A percentile compares a stretch with the other conserved stretches of the same genome.
Evolutionary conservation across 176 grass and related monocot species (phyloP).

Genomic region (Lolium rigidum): DNA sequence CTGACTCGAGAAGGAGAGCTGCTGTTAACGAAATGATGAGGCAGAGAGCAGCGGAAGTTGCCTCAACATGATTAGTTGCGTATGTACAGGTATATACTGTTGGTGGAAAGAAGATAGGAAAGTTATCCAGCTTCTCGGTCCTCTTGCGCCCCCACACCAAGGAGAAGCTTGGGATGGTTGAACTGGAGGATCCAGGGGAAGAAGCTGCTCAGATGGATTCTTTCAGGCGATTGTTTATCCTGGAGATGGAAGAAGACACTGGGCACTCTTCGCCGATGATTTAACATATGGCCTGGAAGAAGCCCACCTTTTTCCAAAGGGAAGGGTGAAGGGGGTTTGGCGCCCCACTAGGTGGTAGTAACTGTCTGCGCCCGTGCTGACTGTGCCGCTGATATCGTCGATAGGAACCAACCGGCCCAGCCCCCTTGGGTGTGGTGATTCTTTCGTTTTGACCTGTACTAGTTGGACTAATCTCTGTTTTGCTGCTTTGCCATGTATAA

Average conservation of each 20-base stretch:
- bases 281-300: constrained; percentile 27
- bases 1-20: constrained; percentile 94
- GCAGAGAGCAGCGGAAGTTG: constrained; percentile 90
- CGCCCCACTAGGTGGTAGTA: constrained; percentile 45
- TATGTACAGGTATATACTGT: constrained; percentile 60
- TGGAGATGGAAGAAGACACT: constrained; percentile 41
- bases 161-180: constrained; percentile 52
- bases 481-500: constrained; percentile 60
- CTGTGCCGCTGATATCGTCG: constrained; percentile 28
- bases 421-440: constrained; percentile 55
- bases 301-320: constrained; percentile 31
- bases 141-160: constrained; percentile 45
- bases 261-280: constrained; percentile 37
- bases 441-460: constrained; percentile 71
- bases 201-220: constrained; percentile 42
- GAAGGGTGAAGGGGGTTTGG: constrained; percentile 41
- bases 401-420: constrained; percentile 35
- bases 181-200: constrained; percentile 52
- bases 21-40: constrained; percentile 99
- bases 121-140: constrained; percentile 41
- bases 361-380: constrained; percentile 48
- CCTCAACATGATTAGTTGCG: constrained; percentile 59
- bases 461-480: constrained; percentile 43
- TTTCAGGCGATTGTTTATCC: constrained; percentile 14
- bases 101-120: constrained; percentile 60